Evolutionary conservation across 2,329 filamentous ascomycete genomes (phyloP).

Genomic region (Cytospora schulzeri): DNA sequence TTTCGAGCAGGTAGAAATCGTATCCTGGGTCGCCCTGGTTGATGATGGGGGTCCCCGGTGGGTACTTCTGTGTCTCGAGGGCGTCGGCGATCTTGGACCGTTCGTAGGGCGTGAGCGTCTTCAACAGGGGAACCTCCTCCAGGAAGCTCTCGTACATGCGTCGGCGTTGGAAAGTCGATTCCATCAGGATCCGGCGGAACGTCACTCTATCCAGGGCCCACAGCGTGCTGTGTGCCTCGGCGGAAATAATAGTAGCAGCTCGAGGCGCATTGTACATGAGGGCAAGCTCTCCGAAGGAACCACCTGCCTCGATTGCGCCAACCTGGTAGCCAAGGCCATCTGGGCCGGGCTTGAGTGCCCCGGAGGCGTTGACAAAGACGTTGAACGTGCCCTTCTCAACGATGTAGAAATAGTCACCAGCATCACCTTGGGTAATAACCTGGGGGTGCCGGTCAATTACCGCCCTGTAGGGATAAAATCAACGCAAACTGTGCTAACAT

Average conservation of each 20-base stretch:
- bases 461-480: conserved; percentile 1
- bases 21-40: conserved; percentile 87
- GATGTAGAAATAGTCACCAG: conserved; percentile 97
- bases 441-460: conserved; percentile 44
- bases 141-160: conserved; percentile 98
- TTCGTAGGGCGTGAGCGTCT: conserved; percentile 85
- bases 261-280: conserved; percentile 99
- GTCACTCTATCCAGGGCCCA: conserved; percentile 96
- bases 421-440: conserved; percentile 93
- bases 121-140: conserved; percentile 86
- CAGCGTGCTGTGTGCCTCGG: conserved; percentile 75
- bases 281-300: conserved; percentile 94
- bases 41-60: conserved; percentile 81
- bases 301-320: conserved; percentile 78
- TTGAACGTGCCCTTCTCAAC: conserved; percentile 91
- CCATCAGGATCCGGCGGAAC: conserved; percentile 97
- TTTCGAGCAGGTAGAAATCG: conserved; percentile 88
- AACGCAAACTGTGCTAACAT: conserved; percentile 29
- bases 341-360: conserved; percentile 75
- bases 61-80: conserved; percentile 85
- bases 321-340: conserved; percentile 85
- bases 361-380: conserved; percentile 81
- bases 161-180: conserved; percentile 92
- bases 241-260: conserved; percentile 88
- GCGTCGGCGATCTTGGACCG: conserved; percentile 97